Evolutionary conservation across 768 basidiomycete species (phyloP).

Genomic region (button mushroom (Agaricus bisporus)): DNA sequence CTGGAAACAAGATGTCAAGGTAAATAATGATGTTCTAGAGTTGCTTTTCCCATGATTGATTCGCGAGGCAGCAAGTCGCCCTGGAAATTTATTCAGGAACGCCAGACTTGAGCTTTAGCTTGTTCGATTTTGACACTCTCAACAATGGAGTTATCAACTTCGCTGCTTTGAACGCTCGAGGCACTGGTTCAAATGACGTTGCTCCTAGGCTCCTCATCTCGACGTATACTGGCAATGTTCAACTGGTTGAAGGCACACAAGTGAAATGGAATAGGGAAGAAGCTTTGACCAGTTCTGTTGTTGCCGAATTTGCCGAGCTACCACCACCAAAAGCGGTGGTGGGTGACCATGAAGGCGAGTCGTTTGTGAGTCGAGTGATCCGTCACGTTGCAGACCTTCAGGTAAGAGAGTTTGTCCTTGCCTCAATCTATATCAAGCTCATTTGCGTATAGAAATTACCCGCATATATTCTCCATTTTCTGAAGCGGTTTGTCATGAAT

Average conservation of each 20-base stretch:
- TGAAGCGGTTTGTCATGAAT: slow-evolving; percentile 64
- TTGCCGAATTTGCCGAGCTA: slow-evolving; percentile 71
- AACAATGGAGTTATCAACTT: slow-evolving; percentile 11
- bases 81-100: slow-evolving; percentile 29
- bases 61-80: slow-evolving; percentile 35
- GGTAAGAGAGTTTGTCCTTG: slow-evolving; percentile 27
- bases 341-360: slow-evolving; percentile 37
- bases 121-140: slow-evolving; percentile 9
- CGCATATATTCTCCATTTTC: slow-evolving; percentile 58
- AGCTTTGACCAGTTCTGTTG: slow-evolving; percentile 54
- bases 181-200: background rate
- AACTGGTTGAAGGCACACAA: slow-evolving; percentile 27
- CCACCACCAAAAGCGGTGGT: slow-evolving; percentile 41
- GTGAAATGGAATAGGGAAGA: slow-evolving; percentile 81
- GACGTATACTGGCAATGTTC: slow-evolving; percentile 61
- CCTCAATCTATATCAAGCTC: background rate
- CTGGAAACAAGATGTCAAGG: slow-evolving; percentile 55
- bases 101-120: background rate
- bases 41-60: slow-evolving; percentile 2
- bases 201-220: slow-evolving; percentile 64
- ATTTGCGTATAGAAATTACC: slow-evolving; percentile 57
- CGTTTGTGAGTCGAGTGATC: slow-evolving; percentile 40
- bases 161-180: slow-evolving; percentile 7
- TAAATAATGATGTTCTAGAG: slow-evolving; percentile 21
- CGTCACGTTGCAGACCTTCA: slow-evolving; percentile 58